Percentiles rank a stretch among this genome's conserved stretches.
phyloP scores from a whole-genome alignment of 2,329 filamentous ascomycete genomes.

The Cercospora berteroae region DNA sequence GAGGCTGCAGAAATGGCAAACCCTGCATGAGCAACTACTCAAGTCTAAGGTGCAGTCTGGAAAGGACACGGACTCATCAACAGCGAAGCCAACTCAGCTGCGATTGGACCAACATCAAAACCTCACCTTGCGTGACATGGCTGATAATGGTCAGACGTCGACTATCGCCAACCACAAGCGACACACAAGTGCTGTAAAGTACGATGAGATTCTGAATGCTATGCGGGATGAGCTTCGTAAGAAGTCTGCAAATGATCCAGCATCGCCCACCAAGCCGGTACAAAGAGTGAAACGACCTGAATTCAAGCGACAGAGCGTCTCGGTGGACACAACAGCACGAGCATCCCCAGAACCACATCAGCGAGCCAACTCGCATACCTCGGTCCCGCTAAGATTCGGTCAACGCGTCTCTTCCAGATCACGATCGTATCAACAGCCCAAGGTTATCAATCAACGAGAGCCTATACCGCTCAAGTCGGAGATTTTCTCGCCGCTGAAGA shows the following conservation, averaged over 20 bases:
- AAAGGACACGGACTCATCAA: constrained; percentile 10
- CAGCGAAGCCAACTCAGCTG: constrained; percentile 15
- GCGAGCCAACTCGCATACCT: constrained; percentile 30
- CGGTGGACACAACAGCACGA: constrained; percentile 16
- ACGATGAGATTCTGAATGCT: constrained; percentile 36
- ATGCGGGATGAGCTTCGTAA: constrained; percentile 38
- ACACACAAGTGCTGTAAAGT: constrained; percentile 26
- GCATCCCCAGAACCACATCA: constrained; percentile 21
- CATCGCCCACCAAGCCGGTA: constrained; percentile 15
- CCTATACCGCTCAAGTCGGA: constrained; percentile 36
- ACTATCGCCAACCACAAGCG: constrained; percentile 17
- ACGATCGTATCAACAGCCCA: constrained; percentile 34
- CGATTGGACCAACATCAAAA: constrained; percentile 35
- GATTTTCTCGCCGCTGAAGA: constrained; percentile 38
- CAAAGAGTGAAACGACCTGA: constrained; percentile 16
- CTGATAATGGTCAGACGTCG: constrained; percentile 13
- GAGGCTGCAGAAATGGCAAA: constrained; percentile 70
- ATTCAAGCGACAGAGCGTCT: constrained; percentile 17
- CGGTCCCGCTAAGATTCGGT: constrained; percentile 31
- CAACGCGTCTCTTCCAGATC: constrained; percentile 31
- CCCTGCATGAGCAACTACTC: constrained; percentile 53
- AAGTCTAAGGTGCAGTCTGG: constrained; percentile 17
- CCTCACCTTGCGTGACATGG: constrained; percentile 31
- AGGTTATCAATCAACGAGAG: constrained; percentile 33
- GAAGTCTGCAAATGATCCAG: constrained; percentile 21